A percentile compares a stretch with the other conserved stretches of the same genome.
Evolutionary conservation across 2,329 filamentous ascomycete species (phyloP).

Genomic region (Phaeosphaeriaceae sp.): DNA sequence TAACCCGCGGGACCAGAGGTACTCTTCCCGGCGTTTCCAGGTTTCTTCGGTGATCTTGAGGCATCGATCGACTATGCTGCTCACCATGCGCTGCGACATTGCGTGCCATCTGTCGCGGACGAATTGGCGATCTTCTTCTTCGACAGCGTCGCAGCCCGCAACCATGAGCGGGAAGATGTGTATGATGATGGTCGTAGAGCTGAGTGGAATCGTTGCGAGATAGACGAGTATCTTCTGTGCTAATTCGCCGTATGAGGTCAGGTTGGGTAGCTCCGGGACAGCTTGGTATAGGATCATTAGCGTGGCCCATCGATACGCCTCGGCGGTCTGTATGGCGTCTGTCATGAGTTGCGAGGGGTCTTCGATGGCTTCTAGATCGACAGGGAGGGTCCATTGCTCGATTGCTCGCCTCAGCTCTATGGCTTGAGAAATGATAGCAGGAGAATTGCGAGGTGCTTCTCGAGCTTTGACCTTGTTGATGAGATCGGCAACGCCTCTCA

Average conservation of each 20-base stretch:
- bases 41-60: constrained; percentile 69
- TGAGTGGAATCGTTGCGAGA: constrained; percentile 68
- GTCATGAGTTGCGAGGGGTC: constrained; percentile 66
- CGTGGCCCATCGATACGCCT: constrained; percentile 71
- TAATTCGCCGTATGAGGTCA: constrained; percentile 60
- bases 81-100: constrained; percentile 67
- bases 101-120: constrained; percentile 67
- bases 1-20: constrained; percentile 44
- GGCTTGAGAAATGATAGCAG: constrained; percentile 65
- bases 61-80: constrained; percentile 70
- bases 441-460: constrained; percentile 58
- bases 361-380: constrained; percentile 63
- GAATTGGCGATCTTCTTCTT: constrained; percentile 67
- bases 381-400: constrained; percentile 66
- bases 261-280: constrained; percentile 70
- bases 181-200: constrained; percentile 68
- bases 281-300: constrained; percentile 70
- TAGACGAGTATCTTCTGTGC: constrained; percentile 67
- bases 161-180: constrained; percentile 73
- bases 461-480: constrained; percentile 64
- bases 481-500: constrained; percentile 68
- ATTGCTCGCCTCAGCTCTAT: constrained; percentile 66
- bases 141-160: constrained; percentile 68
- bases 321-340: constrained; percentile 69
- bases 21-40: constrained; percentile 68